These are phyloP conservation scores for Blastobotrys muscicola DNA, from an alignment of 805 yeast genomes.

Conservation along the genomic window DNA sequence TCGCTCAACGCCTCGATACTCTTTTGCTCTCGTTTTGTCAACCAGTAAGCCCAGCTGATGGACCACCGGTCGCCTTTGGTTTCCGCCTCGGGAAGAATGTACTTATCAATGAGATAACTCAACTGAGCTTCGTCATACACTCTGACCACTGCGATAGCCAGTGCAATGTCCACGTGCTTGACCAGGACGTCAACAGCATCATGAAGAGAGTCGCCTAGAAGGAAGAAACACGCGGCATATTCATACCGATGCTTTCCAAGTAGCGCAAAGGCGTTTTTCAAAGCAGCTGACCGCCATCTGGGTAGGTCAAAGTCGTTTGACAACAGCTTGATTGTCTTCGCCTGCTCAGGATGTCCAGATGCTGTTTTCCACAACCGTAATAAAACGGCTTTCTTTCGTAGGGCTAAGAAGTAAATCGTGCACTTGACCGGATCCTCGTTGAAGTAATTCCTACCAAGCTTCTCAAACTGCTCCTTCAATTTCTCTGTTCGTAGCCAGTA, in stretches of 20 bases:
- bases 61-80: slow-evolving; percentile 69
- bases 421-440: slow-evolving; percentile 65
- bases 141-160: slow-evolving; percentile 77
- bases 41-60: slow-evolving; percentile 74
- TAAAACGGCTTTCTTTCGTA: slow-evolving; percentile 66
- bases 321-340: slow-evolving; percentile 70
- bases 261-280: slow-evolving; percentile 85
- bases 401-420: slow-evolving; percentile 67
- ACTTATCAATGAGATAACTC: slow-evolving; percentile 37
- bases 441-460: slow-evolving; percentile 65
- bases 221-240: slow-evolving; percentile 85
- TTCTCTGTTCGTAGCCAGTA: slow-evolving; percentile 55
- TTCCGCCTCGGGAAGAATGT: slow-evolving; percentile 49
- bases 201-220: slow-evolving; percentile 62
- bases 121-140: slow-evolving; percentile 55
- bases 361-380: slow-evolving; percentile 78
- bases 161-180: slow-evolving; percentile 57
- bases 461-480: slow-evolving; percentile 48
- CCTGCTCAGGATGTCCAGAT: slow-evolving; percentile 67
- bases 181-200: slow-evolving; percentile 73
- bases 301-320: slow-evolving; percentile 63
- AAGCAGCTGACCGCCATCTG: slow-evolving; percentile 83
- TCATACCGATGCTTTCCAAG: slow-evolving; percentile 77
- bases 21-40: slow-evolving; percentile 36
- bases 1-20: slow-evolving; percentile 50